Base-by-base conservation (phyloP, 352 stramenopile species). In the Phytophthora constricta region DNA sequence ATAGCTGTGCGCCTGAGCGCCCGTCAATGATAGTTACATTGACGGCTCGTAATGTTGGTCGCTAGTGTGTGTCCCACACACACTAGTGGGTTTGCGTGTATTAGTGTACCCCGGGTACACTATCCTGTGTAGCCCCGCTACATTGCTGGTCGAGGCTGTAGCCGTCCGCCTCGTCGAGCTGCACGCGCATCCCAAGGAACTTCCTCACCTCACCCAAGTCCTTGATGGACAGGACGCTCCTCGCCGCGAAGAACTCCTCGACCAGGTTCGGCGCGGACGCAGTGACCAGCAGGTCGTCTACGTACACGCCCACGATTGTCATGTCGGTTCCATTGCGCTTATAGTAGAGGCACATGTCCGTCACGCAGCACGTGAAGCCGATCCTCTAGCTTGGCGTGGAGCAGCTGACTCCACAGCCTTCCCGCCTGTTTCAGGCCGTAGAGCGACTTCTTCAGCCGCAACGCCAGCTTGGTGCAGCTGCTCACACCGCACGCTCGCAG, bases 131-230 rank as follows among this genome's bases (percentile, higher is more conserved):
- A n/a, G n/a, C n/a, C n/a, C n/a, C n/a, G n/a, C n/a, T n/a, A n/a
- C n/a, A n/a, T n/a, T n/a, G n/a, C n/a, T n/a, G n/a, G n/a, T n/a
- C n/a, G n/a, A n/a, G n/a, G n/a, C n/a, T n/a, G n/a, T n/a, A n/a
- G n/a, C n/a, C n/a, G n/a, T n/a, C n/a, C n/a, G n/a, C n/a, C n/a
- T n/a, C n/a, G n/a, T n/a, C n/a, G n/a, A n/a, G n/a, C n/a, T n/a
- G n/a, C n/a, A n/a, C n/a, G 0, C 63, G 63, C 62, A 82, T 80
- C 1, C 76, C 71, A 7, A 85, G 26, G 27, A 77, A 74, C 4
- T 74, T 73, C 4, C 51, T 22, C 1, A 62, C 66, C 28, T 60
- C 11, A 0, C 69, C 70, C 2, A 82, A 27, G n/a, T 75, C 58
- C 33, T 82, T 79, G 5, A 81, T 43, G 1, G 58, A 48, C 4